Evolutionary conservation across 2,329 filamentous ascomycete species (phyloP).

Genomic region (Epichloe sylvatica): DNA sequence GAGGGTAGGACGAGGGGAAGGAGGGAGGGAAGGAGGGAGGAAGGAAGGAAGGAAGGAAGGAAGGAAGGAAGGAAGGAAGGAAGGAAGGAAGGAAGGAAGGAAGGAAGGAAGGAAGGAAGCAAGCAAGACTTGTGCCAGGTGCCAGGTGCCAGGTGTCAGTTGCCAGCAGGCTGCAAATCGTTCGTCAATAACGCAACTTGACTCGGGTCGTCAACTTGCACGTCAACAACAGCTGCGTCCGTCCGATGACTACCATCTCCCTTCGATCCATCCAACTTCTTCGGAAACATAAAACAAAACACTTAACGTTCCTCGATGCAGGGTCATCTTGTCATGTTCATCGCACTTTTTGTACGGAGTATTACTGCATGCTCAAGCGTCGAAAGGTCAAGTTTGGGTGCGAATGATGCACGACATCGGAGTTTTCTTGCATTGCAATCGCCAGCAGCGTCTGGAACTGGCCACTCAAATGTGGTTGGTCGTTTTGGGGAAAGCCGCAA

Average conservation of each 20-base stretch:
- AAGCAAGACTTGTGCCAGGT: no score
- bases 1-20: no score
- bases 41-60: no score
- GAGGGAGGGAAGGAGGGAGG: no score
- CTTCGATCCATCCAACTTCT: no score
- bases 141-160: neutral
- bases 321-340: neutral
- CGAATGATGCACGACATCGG: constrained; percentile 2
- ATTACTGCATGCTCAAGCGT: neutral
- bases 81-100: no score
- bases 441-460: neutral
- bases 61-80: no score
- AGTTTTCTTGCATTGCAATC: constrained; percentile 1
- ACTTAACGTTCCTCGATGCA: neutral
- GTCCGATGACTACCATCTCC: no score
- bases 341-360: neutral
- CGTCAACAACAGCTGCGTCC: no score
- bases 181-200: neutral
- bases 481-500: neutral
- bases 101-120: neutral
- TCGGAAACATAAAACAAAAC: neutral
- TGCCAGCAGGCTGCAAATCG: neutral
- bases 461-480: neutral
- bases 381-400: neutral
- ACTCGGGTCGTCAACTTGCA: no score